Base-by-base conservation (phyloP, 1,139 yeast species). In the Geotrichum armillariae region DNA sequence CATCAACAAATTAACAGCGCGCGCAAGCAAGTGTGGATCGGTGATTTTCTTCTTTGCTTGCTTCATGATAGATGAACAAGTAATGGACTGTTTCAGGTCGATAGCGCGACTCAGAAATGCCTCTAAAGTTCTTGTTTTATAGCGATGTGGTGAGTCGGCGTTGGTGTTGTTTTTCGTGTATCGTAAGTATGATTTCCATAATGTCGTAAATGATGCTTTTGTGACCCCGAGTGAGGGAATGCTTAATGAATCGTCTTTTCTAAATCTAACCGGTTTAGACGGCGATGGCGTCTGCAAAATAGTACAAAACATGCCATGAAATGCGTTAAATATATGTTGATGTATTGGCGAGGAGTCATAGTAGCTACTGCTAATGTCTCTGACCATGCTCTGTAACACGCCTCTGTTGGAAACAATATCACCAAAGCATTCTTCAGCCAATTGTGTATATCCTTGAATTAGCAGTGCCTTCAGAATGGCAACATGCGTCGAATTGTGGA, bases 51-150 rank as follows among this genome's bases (percentile, higher is more conserved):
- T 23, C 3, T 17, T n/a, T 7, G 45, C 50, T 7, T 36, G 37
- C 22, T 50, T 53, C 39, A 56, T 48, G 23, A 56, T 41, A 16
- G 49, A 39, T 6, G 54, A 40, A 14, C 48, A 44, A n/a, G 55
- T 52, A 18, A 49, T 23, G 4, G 58, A 41, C 23, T 52, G 51
- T 20, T 53, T 36, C 33, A 50, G 53, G 20, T 40, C 34, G 17
- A 56, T 47, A 4, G 59, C 50, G 33, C 40, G 47, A 3, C 36
- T 29, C 12, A 56, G 52, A 39, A 56, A 56, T 8, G 47, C 45
- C 7, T 41, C 44, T 3, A 53, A 34, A 16, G 43, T 34, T 14
- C 41, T 41, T 18, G 42, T 35, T 22, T 29, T 47, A 16, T 47
- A 33, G n/a, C 50, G 32, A 6, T 25, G 17, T 23, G 44, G 44